Conservation (phyloP, 78 protist species). For the Dictyostelium intermedium region DNA sequence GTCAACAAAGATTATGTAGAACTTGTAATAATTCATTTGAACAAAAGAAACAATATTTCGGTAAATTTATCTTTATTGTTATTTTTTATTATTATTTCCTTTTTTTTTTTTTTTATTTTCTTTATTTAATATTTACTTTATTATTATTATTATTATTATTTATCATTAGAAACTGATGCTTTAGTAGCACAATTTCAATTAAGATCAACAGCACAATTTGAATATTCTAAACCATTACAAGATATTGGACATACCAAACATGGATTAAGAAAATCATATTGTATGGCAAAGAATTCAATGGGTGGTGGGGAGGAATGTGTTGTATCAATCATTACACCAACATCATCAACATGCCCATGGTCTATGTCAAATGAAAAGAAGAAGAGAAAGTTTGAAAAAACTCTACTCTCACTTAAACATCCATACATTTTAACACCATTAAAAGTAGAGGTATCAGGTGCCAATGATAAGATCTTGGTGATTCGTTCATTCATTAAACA, state of each 20-base stretch:
- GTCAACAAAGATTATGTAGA: slow-evolving; percentile 60
- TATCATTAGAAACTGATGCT: slow-evolving; percentile 67
- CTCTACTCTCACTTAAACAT: slow-evolving; percentile 21
- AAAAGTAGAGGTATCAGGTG: slow-evolving; percentile 21
- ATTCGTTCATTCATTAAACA: neutral
- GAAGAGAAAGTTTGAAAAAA: slow-evolving; percentile 36
- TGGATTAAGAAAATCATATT: slow-evolving; percentile 68
- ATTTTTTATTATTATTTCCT: neutral
- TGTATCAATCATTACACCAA: slow-evolving; percentile 37
- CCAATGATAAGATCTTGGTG: slow-evolving; percentile 44
- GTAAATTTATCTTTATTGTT: neutral
- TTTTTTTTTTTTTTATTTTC: neutral
- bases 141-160: no score
- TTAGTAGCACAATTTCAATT: slow-evolving; percentile 41
- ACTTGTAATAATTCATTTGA: slow-evolving; percentile 49
- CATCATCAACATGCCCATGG: slow-evolving; percentile 57
- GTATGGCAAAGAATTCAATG: neutral
- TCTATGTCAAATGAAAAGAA: slow-evolving; percentile 46
- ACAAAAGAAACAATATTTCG: slow-evolving; percentile 53
- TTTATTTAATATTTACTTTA: no score
- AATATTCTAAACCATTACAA: slow-evolving; percentile 25
- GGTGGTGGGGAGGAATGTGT: slow-evolving; percentile 6
- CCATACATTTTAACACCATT: slow-evolving; percentile 15
- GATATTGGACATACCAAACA: slow-evolving; percentile 64
- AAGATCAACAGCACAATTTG: slow-evolving; percentile 71